Evolutionary conservation across 2,329 filamentous ascomycete genomes (phyloP), one percentile per base, ranked within the genome.

Genomic region (Rhytidhysteron rufulum): DNA sequence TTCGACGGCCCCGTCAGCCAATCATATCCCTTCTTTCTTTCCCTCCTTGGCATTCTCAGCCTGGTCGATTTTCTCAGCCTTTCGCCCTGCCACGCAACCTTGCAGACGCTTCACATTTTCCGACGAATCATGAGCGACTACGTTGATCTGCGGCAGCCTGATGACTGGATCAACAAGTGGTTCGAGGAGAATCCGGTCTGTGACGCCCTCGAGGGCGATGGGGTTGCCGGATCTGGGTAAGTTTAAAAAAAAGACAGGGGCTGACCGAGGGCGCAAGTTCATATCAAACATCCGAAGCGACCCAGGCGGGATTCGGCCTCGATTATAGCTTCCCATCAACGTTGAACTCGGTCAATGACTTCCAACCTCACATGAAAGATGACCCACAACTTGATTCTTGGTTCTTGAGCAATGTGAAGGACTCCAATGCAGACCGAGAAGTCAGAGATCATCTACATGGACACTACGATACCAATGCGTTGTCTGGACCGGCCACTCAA

Each of bases 221-320:
- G 31, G 29, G 19, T 21, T 39, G 30, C 40, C 36, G 45, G 42
- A 47, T 42, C 42, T 42, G 37, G 30, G 37, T 39, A 39, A 39
- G 37, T 32, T 17, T 32, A 45, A 49, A 50, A 49, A 51, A 50
- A 51, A 49, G 43, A 47, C 41, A 51, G 46, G 43, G 48, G 46
- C 43, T 51, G 22, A 51, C 40, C 30, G 36, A 46, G 48, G 47
- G 47, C 47, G 45, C 42, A 35, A 27, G 24, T 27, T 27, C 13
- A 27, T 8, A 27, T 27, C 8, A 7, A 8, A 7, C 24, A 27
- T 27, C 24, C 24, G 13, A 27, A 8, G 24, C n/a, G n/a, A n/a
- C n/a, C n/a, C n/a, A n/a, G n/a, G n/a, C n/a, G n/a, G n/a, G 24
- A 27, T 27, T 27, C 13, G 24, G 7, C 24, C 7, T 27, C n/a